Percentiles rank a stretch among this genome's conserved stretches.
phyloP scores from a whole-genome alignment of 2,329 filamentous ascomycete genomes.

The Ploettnerulaceae sp. region DNA sequence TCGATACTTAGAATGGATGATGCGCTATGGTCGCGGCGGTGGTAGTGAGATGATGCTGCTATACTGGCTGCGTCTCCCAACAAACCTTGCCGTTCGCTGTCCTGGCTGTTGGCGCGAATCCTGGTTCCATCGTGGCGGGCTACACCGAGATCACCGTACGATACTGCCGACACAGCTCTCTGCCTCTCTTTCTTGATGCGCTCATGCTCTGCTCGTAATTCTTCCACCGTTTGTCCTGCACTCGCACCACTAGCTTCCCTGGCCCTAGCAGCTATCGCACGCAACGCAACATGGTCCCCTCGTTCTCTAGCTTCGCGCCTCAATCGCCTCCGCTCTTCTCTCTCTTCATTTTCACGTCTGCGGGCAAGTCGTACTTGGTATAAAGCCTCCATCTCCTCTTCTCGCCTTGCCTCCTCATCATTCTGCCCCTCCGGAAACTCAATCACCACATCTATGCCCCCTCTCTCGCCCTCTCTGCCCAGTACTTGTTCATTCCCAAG shows the following conservation, averaged over 20 bases:
- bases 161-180: slow-evolving; percentile 67
- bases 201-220: slow-evolving; percentile 51
- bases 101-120: slow-evolving; percentile 65
- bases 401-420: slow-evolving; percentile 70
- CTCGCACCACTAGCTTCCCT: slow-evolving; percentile 38
- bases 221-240: slow-evolving; percentile 49
- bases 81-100: slow-evolving; percentile 67
- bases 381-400: slow-evolving; percentile 87
- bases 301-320: slow-evolving; percentile 67
- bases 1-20: slow-evolving; percentile 53
- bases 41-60: slow-evolving; percentile 37
- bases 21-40: slow-evolving; percentile 45
- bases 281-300: slow-evolving; percentile 66
- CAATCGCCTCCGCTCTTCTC: slow-evolving; percentile 67
- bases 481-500: slow-evolving; percentile 75
- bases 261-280: slow-evolving; percentile 53
- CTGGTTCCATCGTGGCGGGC: slow-evolving; percentile 73
- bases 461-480: slow-evolving; percentile 84
- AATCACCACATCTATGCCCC: slow-evolving; percentile 83
- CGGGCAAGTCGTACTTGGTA: slow-evolving; percentile 84
- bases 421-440: slow-evolving; percentile 78
- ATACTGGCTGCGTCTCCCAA: slow-evolving; percentile 61
- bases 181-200: slow-evolving; percentile 56
- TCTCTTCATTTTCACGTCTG: slow-evolving; percentile 68
- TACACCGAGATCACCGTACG: slow-evolving; percentile 71